phyloP scores from a whole-genome alignment of 805 yeast species.

The Ogataea allantospora region DNA sequence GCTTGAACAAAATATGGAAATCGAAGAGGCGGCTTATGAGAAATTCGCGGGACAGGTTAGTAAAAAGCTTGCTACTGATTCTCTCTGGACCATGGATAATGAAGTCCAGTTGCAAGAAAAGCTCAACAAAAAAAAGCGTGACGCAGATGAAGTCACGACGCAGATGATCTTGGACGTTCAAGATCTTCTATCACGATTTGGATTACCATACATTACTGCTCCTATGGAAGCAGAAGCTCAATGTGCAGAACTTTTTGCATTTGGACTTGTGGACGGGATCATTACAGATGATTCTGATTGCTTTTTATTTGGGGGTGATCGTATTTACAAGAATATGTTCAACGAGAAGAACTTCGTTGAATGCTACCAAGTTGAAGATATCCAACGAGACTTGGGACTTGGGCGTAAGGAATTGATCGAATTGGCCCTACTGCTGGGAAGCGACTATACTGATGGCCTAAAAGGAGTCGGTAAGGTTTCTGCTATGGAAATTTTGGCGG shows the following conservation, averaged over 20 bases:
- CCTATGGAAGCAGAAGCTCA: conserved; percentile 99
- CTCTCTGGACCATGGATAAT: conserved; percentile 36
- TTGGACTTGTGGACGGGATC: conserved; percentile 86
- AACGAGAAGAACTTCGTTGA: conserved; percentile 92
- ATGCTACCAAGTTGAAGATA: conserved; percentile 60
- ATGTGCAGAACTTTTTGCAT: conserved; percentile 74
- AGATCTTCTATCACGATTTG: conserved; percentile 80
- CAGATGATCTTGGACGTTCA: conserved; percentile 89
- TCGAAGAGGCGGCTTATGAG: conserved; percentile 73
- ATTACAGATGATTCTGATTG: conserved; percentile 98
- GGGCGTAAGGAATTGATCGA: conserved; percentile 65
- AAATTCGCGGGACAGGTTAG: conserved; percentile 48
- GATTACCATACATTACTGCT: conserved; percentile 91
- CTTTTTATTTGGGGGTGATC: conserved; percentile 85
- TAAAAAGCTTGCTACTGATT: conserved; percentile 4
- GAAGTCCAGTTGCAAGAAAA: conserved; percentile 57
- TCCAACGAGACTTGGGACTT: conserved; percentile 65
- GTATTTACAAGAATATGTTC: conserved; percentile 88
- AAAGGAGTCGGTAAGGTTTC: conserved; percentile 93
- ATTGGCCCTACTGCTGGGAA: conserved; percentile 81
- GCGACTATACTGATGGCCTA: conserved; percentile 93
- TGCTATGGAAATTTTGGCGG: conserved; percentile 87
- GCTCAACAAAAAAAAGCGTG: conserved; percentile 68
- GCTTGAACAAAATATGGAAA: conserved; percentile 56
- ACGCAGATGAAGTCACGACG: conserved; percentile 86